phyloP scores from a whole-genome alignment of 2,329 filamentous ascomycete species.

The Uncinocarpus reesii region DNA sequence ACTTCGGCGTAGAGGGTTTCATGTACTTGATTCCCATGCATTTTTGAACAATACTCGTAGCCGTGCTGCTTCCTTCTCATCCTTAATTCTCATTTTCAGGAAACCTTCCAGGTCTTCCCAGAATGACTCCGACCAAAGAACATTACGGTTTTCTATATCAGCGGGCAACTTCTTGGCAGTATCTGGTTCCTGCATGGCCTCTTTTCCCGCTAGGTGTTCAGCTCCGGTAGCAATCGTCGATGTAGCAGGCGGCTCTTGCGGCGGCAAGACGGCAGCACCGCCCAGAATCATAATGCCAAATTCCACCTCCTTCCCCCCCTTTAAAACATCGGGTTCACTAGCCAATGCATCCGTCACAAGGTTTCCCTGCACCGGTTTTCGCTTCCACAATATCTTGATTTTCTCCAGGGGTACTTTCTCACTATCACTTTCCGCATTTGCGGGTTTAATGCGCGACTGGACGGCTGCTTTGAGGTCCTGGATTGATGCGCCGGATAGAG shows the following conservation, averaged over 20 bases:
- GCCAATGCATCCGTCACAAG: slow-evolving; percentile 62
- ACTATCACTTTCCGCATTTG: slow-evolving; percentile 40
- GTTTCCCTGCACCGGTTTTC: slow-evolving; percentile 77
- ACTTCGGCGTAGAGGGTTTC: background rate
- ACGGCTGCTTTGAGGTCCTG: slow-evolving; percentile 68
- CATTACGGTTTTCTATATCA: slow-evolving; percentile 30
- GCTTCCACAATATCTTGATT: slow-evolving; percentile 74
- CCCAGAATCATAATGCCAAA: slow-evolving; percentile 83
- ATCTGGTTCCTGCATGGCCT: slow-evolving; percentile 22
- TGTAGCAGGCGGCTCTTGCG: slow-evolving; percentile 24
- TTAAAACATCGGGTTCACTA: slow-evolving; percentile 39
- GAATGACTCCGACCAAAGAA: slow-evolving; percentile 62
- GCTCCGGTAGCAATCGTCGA: slow-evolving; percentile 20
- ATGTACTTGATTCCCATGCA: slow-evolving; percentile 48
- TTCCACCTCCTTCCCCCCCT: slow-evolving; percentile 48
- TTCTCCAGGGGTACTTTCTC: slow-evolving; percentile 49
- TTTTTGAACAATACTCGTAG: slow-evolving; percentile 58
- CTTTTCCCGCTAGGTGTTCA: background rate
- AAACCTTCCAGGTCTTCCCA: slow-evolving; percentile 80
- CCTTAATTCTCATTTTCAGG: slow-evolving; percentile 65
- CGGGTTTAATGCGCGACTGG: slow-evolving; percentile 43
- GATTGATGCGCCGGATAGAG: slow-evolving; percentile 59
- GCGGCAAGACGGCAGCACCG: slow-evolving; percentile 44
- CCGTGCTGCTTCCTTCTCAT: slow-evolving; percentile 54
- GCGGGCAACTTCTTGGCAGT: slow-evolving; percentile 24